These are phyloP conservation scores for Fistulina hepatica DNA, from an alignment of 1,284 basidiomycete species.

Conservation along the genomic window DNA sequence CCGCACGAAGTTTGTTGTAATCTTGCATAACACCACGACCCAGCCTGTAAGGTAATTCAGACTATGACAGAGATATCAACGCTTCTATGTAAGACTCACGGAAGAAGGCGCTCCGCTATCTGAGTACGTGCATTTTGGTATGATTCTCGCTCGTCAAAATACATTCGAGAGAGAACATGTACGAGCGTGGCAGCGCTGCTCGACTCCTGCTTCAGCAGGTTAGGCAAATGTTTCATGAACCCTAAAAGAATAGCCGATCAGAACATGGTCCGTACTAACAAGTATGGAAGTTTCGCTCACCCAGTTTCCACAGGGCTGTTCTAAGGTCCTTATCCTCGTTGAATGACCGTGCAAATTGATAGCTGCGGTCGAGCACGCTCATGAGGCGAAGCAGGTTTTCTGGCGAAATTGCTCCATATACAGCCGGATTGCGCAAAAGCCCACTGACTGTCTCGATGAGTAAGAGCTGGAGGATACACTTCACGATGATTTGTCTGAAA, in stretches of 20 bases:
- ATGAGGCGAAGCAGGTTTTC: slow-evolving; percentile 88
- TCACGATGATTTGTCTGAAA: slow-evolving; percentile 99
- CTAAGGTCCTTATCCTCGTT: slow-evolving; percentile 98
- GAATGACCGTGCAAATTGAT: slow-evolving; percentile 94
- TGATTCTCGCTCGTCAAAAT: slow-evolving; percentile 80
- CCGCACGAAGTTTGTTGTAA: slow-evolving; percentile 82
- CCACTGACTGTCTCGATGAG: slow-evolving; percentile 98
- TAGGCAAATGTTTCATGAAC: slow-evolving; percentile 99
- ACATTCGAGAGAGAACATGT: slow-evolving; percentile 88
- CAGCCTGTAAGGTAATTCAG: slow-evolving; percentile 39
- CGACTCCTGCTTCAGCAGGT: slow-evolving; percentile 96
- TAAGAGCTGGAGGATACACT: slow-evolving; percentile 95
- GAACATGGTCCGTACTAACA: slow-evolving; percentile 5
- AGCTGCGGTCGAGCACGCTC: slow-evolving; percentile 92
- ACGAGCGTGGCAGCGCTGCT: slow-evolving; percentile 94
- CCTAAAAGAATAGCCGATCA: slow-evolving; percentile 37
- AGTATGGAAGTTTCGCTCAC: slow-evolving; percentile 38
- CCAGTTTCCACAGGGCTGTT: slow-evolving; percentile 98
- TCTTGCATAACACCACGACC: slow-evolving; percentile 87
- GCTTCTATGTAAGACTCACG: slow-evolving; percentile 45
- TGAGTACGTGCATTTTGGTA: slow-evolving; percentile 75
- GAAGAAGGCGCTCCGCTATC: slow-evolving; percentile 82
- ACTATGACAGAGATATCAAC: slow-evolving; percentile 4
- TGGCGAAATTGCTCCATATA: slow-evolving; percentile 92
- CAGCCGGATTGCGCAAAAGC: slow-evolving; percentile 82